Percentiles rank a stretch among this genome's conserved stretches.
Conservation (phyloP, 2,329 filamentous ascomycete species). For the Aspergillus novofumigatus region DNA sequence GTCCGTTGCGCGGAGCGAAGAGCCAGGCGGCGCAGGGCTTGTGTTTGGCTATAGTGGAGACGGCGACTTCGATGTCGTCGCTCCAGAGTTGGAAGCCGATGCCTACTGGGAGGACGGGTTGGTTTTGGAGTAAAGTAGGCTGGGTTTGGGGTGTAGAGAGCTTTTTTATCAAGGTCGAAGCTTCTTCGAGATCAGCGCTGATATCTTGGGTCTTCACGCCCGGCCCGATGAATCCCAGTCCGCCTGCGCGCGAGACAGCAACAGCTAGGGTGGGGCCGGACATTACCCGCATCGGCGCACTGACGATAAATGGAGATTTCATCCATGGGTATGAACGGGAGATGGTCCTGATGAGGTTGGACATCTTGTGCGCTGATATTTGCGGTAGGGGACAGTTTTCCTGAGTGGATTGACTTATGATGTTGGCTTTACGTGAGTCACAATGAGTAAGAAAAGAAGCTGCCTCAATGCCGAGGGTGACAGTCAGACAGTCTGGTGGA, state of each 20-base stretch:
- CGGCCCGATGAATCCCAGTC: conserved; percentile 55
- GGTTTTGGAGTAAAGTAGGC: background rate
- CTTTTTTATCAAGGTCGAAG: conserved; percentile 20
- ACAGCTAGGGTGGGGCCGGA: conserved; percentile 55
- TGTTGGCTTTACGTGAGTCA: too few relatives aligned
- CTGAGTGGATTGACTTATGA: too few relatives aligned
- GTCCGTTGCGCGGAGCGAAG: conserved; percentile 32
- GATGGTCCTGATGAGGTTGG: background rate
- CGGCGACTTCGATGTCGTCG: conserved; percentile 30
- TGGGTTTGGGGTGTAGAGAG: background rate
- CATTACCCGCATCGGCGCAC: conserved; percentile 69
- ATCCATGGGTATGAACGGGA: conserved; percentile 54
- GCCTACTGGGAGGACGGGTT: conserved; percentile 33
- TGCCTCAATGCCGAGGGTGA: background rate
- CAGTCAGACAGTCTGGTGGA: too few relatives aligned
- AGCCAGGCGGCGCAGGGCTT: conserved; percentile 43
- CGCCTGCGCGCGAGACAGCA: conserved; percentile 55
- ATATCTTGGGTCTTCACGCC: conserved; percentile 44
- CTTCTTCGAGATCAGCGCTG: conserved; percentile 29
- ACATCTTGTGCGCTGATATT: background rate
- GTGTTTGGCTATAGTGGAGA: conserved; percentile 27
- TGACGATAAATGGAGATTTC: conserved; percentile 55
- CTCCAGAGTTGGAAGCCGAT: conserved; percentile 42
- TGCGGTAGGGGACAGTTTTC: background rate
- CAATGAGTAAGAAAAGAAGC: too few relatives aligned